A percentile compares a stretch with the other conserved stretches of the same genome.
These are phyloP conservation scores for Petunia axillaris DNA, from an alignment of 257 asterid species.

Conservation along the genomic window DNA sequence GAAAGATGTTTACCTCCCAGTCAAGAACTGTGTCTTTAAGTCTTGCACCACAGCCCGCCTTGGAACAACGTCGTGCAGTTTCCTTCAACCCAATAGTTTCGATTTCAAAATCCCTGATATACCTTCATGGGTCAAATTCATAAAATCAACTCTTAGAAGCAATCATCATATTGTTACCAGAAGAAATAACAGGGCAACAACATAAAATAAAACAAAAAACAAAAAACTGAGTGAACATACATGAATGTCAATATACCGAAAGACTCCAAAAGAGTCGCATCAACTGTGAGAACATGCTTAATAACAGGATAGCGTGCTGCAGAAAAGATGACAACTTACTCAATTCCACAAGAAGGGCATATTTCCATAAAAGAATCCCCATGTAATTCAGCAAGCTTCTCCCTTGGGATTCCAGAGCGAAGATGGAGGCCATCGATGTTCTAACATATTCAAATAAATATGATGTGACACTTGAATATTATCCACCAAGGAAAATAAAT, in stretches of 20 bases:
- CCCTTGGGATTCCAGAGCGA: constrained; percentile 95
- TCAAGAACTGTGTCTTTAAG: constrained; percentile 96
- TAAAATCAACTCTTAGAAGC: not conserved
- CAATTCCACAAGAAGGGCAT: constrained; percentile 83
- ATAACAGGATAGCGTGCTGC: not conserved
- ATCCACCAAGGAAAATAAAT: not conserved
- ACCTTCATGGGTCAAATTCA: constrained; percentile 56
- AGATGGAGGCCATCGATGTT: constrained; percentile 94
- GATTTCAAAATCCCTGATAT: constrained; percentile 86
- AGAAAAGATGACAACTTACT: constrained; percentile 55
- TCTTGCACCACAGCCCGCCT: constrained; percentile 66
- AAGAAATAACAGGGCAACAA: not conserved
- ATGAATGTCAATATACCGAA: constrained; percentile 13
- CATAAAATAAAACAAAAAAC: constrained; percentile 13
- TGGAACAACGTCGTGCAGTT: constrained; percentile 79
- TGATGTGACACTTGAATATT: constrained; percentile 20
- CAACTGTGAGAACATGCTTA: not conserved
- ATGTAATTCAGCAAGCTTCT: constrained; percentile 84
- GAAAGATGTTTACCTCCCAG: constrained; percentile 75
- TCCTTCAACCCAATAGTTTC: constrained; percentile 95
- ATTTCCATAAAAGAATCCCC: constrained; percentile 91
- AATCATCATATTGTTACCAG: constrained; percentile 16
- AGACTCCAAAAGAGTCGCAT: not conserved
- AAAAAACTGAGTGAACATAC: not conserved
- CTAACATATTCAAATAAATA: constrained; percentile 49